Base-by-base conservation (phyloP, 2,329 filamentous ascomycete genomes). In the Fusarium newnesense region DNA sequence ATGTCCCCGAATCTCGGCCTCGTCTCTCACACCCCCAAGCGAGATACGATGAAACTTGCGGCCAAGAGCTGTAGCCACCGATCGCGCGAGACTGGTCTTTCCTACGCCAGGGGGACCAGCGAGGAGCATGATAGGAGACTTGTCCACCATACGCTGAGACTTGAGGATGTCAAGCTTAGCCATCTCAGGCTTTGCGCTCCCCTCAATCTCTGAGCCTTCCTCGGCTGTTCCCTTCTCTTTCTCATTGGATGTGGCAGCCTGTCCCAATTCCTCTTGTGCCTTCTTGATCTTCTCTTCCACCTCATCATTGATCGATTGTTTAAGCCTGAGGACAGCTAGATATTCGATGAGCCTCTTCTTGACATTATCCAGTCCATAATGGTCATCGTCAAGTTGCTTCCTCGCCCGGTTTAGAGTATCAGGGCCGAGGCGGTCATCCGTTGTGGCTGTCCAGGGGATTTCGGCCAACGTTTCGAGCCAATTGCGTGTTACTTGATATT, bases 1-100 rank as follows among this genome's bases (percentile, higher is more conserved):
- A 82, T 99, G 96, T 15, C 96, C 96, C 67, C 96, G 90, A 68
- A 99, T 98, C 84, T 99, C 96, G 21, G 96, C 96, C 82, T 99
- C 96, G 78, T 99, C 96, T 61, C 96, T 89, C 7, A 99, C 96
- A 76, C 96, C 96, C 69, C 96, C 96, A 8, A 99, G 91, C 7
- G 96, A 98, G 77, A 99, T 98, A 50, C 96, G 91, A 82, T 99
- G 96, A 82, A 99, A 99, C 81, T 98, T 97, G 72, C 96, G 91
- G 21, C 96, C 96, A 16, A 99, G 87, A 3, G 96, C 95, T 21
- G 94, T 94, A 4, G 96, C 96, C 30, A 99, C 92, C 3, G 96
- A 98, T 77, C 95, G 94, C 36, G 96, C 96, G 50, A 99, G 87
- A 77, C 94, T 97, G 1, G 96, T 99, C 87, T 99, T 99, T 73